Evolutionary conservation across 345 rosid species (phyloP), one percentile per base, ranked within the genome.

Genomic region (Eucalyptus pauciflora): DNA sequence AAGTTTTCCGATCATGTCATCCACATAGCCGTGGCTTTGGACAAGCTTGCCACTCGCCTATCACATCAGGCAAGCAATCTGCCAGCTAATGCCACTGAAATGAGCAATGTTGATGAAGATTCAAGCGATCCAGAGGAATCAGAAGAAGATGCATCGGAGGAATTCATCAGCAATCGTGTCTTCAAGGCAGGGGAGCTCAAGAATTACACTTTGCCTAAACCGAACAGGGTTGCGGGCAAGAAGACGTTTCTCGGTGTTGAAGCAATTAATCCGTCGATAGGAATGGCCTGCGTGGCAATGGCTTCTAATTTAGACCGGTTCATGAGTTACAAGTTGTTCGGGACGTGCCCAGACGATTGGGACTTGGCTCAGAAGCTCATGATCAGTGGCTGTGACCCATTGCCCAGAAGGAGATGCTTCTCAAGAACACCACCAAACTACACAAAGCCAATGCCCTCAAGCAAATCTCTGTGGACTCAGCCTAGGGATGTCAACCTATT

Each of bases 331-430:
- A 93, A 92, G 81, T 76, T 89, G 58, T 90, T 89, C 49, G 92
- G 85, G 10, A 90, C 41, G 88, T 94, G 96, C 85, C 94, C 95
- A 12, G 95, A 93, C 87, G 96, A 94, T 46, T 90, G 89, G 90
- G 90, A 92, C 89, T 86, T 90, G 37, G 96, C 93, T 87, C 93
- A 92, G 89, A 94, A 92, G 92, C 94, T 95, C n/a, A 91, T 94
- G 18, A 62, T 85, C 48, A 80, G 83, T 49, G 96, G 95, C 86
- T 94, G 94, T 18, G 94, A 95, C 46, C 95, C 95, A 54, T 81
- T 94, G 87, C 95, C 97, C 37, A 94, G 94, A 88, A 92, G 96
- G 89, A 91, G 94, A 90, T 94, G 96, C 91, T 89, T 94, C 88
- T 92, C 95, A 46, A 92, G 91, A 90, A 43, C 93, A 87, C 92